A percentile compares a stretch with the other conserved stretches of the same genome.
Evolutionary conservation across 2,329 filamentous ascomycete species (phyloP).

Genomic region (Exophiala xenobiotica): DNA sequence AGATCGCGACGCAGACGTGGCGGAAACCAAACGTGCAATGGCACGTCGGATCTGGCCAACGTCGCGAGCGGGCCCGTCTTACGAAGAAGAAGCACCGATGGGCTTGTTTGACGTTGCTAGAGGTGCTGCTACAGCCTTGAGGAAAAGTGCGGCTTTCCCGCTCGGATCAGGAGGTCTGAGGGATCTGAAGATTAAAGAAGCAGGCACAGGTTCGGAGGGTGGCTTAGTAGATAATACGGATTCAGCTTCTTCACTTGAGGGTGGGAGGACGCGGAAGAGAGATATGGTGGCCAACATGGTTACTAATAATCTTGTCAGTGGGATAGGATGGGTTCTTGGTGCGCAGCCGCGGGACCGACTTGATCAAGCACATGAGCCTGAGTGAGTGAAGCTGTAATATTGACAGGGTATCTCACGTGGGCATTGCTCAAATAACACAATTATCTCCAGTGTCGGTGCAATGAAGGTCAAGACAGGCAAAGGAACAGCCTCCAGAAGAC

Average conservation of each 20-base stretch:
- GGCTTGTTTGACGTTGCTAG: conserved; percentile 53
- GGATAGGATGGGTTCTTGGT: conserved; percentile 65
- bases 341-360: conserved; percentile 39
- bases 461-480: too few relatives aligned
- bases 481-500: too few relatives aligned
- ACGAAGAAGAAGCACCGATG: conserved; percentile 48
- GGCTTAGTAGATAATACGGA: conserved; percentile 13
- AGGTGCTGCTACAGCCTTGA: conserved; percentile 49
- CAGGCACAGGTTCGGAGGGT: not conserved
- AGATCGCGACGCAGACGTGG: conserved; percentile 45
- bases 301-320: conserved; percentile 60
- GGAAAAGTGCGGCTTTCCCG: conserved; percentile 48
- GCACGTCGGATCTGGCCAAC: conserved; percentile 36
- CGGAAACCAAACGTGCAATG: conserved; percentile 44
- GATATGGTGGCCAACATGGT: conserved; percentile 64
- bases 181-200: conserved; percentile 20
- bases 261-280: conserved; percentile 45
- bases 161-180: conserved; percentile 31
- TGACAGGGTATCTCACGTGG: not conserved
- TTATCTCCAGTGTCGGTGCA: too few relatives aligned
- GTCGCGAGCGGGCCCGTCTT: conserved; percentile 17
- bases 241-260: conserved; percentile 19
- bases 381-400: not conserved
- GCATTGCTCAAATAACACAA: too few relatives aligned
- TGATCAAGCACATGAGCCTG: not conserved